Base-by-base conservation (phyloP, 2,329 filamentous ascomycete genomes). In the Hypoxylon sp. region DNA sequence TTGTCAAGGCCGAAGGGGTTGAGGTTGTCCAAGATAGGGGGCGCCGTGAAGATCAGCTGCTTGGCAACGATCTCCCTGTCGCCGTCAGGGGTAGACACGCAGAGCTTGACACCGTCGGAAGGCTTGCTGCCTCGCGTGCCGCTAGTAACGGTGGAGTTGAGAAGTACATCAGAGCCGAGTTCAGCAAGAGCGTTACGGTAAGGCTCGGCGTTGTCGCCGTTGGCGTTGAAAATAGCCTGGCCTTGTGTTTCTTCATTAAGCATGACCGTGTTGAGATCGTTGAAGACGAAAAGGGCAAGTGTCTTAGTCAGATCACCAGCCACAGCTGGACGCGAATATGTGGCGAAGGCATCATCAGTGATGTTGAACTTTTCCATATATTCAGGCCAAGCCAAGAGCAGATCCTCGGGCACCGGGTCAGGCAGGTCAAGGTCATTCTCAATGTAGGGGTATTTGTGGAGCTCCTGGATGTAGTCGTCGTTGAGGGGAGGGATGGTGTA, bases 121-220 rank as follows among this genome's bases (percentile, higher is more conserved):
- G 66, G 17, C n/a, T 22, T 63, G 14, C 14, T 51, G 22, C 66
- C 62, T 14, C 69, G 62, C 14, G 24, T 26, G 5, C 51, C 66
- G 26, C 48, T 44, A 29, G 17, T 50, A n/a, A 71, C 69, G n/a
- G 57, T 63, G 11, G 69, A 71, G 51, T 67, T 69, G 8, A 71
- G 55, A 19, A 71, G 50, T 5, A 65, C 69, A 31, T 71, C 57
- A 14, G 63, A 48, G 19, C 66, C 66, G 14, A 71, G 66, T 24
- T 69, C 57, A 8, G 46, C 42, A 1, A 86, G 73, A 1, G 84
- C 81, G 35, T 83, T 82, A 14, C 80, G 75, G 1, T 68, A 72
- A 0, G 75, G 67, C 17, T 79, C 73, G 0, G 69, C 48, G 54
- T 54, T 19, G 69, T 73, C 35, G 73, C 62, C 0, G 74, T 75